Base-by-base conservation (phyloP, 805 yeast species). In the Yarrowia sp. region DNA sequence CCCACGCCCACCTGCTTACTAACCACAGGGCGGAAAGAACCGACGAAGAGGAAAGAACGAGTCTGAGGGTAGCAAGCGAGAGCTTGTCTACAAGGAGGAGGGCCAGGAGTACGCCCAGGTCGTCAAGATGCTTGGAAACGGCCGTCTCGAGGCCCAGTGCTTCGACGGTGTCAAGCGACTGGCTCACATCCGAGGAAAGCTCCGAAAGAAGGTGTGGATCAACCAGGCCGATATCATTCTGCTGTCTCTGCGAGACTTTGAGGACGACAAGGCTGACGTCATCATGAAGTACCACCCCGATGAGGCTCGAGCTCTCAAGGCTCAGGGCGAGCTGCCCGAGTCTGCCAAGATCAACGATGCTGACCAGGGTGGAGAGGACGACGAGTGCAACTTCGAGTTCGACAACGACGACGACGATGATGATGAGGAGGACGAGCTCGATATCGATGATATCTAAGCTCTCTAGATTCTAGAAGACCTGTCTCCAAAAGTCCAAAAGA, bases 191-290 rank as follows among this genome's bases (percentile, higher is more conserved):
- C 91, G 99, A 85, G 99, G 99, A 75, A 95, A 95, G 79, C 86
- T 95, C 82, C 91, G 99, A 86, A 95, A 95, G 89, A 95, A 94
- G 86, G 99, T 95, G 70, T 95, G 99, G 99, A 93, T 95, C 92
- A 91, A 91, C 58, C 98, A 92, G 80, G 99, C 99, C 83, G 99
- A 95, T 79, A 95, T 95, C 74, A 92, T 95, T 73, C 83, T 95
- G 77, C 95, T 94, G 58, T 93, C 97, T 9, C 86, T 95, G 75
- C 92, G 99, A 85, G 99, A 95, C 76, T 95, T 95, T 87, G 98
- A 95, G 82, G 98, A 94, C 76, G 97, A 91, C 71, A 96, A 91
- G 79, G 95, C 98, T 84, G 99, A 95, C 79, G 98, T 95, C 73
- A 94, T 95, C 69, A 96, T 94, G 80, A 95, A 95, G 81, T 95